A percentile compares a stretch with the other conserved stretches of the same genome.
These are phyloP conservation scores for Aspergillus panamensis DNA, from an alignment of 495 filamentous ascomycete genomes.

Conservation along the genomic window DNA sequence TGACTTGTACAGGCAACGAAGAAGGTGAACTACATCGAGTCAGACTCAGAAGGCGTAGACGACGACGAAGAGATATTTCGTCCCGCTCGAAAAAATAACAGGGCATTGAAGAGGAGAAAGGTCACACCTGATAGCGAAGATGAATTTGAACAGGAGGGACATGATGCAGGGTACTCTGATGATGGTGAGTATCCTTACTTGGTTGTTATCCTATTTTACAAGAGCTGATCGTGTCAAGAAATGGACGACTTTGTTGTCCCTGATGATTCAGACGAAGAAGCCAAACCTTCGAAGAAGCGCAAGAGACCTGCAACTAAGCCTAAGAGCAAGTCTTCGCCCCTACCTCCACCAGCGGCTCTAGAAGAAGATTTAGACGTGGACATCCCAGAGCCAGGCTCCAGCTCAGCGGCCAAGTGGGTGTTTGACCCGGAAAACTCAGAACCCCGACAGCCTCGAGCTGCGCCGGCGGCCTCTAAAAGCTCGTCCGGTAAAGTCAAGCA, in stretches of 20 bases:
- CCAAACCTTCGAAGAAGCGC: slow-evolving; percentile 61
- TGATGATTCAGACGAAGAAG: slow-evolving; percentile 79
- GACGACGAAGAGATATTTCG: slow-evolving; percentile 52
- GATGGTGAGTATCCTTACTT: slow-evolving; percentile 53
- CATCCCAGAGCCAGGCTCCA: slow-evolving; percentile 53
- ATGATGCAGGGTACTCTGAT: slow-evolving; percentile 50
- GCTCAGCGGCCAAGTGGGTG: slow-evolving; percentile 80
- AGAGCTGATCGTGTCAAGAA: slow-evolving; percentile 44
- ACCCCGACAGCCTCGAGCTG: slow-evolving; percentile 52
- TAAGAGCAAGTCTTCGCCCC: slow-evolving; percentile 53
- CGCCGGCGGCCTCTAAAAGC: slow-evolving; percentile 38
- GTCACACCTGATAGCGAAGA: slow-evolving; percentile 57
- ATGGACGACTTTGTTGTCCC: slow-evolving; percentile 82
- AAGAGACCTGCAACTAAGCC: slow-evolving; percentile 56
- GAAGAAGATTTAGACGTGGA: slow-evolving; percentile 51
- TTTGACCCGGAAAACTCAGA: slow-evolving; percentile 75
- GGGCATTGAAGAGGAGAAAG: slow-evolving; percentile 50
- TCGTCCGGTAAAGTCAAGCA: slow-evolving; percentile 58
- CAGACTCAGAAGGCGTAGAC: slow-evolving; percentile 53
- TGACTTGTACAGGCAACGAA: slow-evolving; percentile 40
- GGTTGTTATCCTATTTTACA: background rate
- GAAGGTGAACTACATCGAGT: slow-evolving; percentile 45
- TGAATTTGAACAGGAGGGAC: slow-evolving; percentile 60
- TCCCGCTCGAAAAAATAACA: slow-evolving; percentile 37
- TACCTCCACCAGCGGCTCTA: slow-evolving; percentile 42